Percentiles rank a stretch among this genome's conserved stretches.
These are phyloP conservation scores for Pythium aristosporum DNA, from an alignment of 352 stramenopile genomes.

Conservation along the genomic window DNA sequence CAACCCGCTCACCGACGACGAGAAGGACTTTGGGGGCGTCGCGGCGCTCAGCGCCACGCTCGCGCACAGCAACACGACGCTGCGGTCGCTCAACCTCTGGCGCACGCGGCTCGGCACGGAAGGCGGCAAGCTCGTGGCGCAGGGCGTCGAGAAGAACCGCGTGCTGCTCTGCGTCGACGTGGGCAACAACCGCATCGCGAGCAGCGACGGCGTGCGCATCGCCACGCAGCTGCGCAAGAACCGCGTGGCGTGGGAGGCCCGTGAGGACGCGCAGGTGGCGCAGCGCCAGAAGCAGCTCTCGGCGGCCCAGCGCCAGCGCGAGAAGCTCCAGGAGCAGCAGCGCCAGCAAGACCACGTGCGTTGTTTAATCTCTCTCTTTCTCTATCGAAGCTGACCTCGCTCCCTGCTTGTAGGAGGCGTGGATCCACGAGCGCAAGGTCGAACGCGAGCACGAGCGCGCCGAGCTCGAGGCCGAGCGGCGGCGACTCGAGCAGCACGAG, in stretches of 20 bases:
- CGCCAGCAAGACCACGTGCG: constrained; percentile 64
- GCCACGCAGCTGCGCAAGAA: constrained; percentile 53
- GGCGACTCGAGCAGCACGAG: constrained; percentile 56
- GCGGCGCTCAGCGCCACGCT: constrained; percentile 58
- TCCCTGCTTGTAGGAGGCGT: constrained; percentile 41
- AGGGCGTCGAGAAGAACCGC: constrained; percentile 53
- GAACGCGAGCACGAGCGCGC: constrained; percentile 47
- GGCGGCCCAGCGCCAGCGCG: constrained; percentile 50
- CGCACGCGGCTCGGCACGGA: constrained; percentile 65
- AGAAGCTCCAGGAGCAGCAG: constrained; percentile 41
- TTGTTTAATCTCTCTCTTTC: too few species aligned
- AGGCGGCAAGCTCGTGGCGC: constrained; percentile 62
- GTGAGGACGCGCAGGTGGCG: constrained; percentile 44
- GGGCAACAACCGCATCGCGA: constrained; percentile 74
- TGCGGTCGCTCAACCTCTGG: constrained; percentile 76
- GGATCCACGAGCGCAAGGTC: constrained; percentile 73
- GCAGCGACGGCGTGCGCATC: constrained; percentile 48
- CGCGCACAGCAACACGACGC: constrained; percentile 42
- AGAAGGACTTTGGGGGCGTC: constrained; percentile 71
- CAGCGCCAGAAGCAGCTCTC: constrained; percentile 49
- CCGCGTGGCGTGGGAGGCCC: constrained; percentile 27
- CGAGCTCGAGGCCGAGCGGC: constrained; percentile 20
- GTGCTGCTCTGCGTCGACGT: constrained; percentile 74
- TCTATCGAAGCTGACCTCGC: too few species aligned
- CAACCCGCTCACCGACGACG: constrained; percentile 75